Base-by-base conservation (phyloP, 1,284 basidiomycete genomes). In the Salmacisia buchloeana region DNA sequence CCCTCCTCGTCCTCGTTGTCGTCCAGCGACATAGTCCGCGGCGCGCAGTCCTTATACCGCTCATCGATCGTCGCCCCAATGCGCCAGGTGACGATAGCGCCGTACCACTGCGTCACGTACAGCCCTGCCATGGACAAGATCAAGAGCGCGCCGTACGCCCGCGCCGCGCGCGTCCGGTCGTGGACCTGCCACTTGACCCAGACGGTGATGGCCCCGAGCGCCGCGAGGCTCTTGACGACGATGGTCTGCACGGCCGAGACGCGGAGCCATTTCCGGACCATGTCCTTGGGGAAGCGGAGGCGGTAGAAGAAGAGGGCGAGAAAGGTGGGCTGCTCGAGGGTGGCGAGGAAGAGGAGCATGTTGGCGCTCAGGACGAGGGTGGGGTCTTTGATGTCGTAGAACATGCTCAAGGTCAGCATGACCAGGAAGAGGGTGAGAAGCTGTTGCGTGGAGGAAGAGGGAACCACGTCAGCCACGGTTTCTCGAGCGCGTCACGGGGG, bases 291-390 rank as follows among this genome's bases (percentile, higher is more conserved):
- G 15, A 41, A 63, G 1, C 33, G 49, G 36, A 70, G 61, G 9
- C 69, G 62, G 59, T 70, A 70, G 25, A 65, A n/a, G 59, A 69
- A 66, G 12, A 70, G 45, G 2, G 67, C 65, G 27, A 69, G 10
- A 34, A 70, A 70, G 25, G 58, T 61, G n/a, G 64, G 63, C 59
- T 70, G 69, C 23, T 70, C 69, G 3, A 67, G 65, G 1, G 69
- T 70, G 7, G 69, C 69, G 18, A 69, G 69, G 56, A 67, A 69
- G 31, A 64, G 60, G 64, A 68, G 69, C 31, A 69, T 54, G 33
- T 66, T 31, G 0, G 62, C 69, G 2, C 64, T 64, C 23, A 69
- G 23, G 21, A 60, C 38, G 54, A 60, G 64, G 3, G 61, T 61
- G 1, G 69, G 69, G 46, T 70, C 68, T 1, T 46, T 54, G 41